Percentiles rank a stretch among this genome's conserved stretches.
Evolutionary conservation across 2,329 filamentous ascomycete species (phyloP).

Genomic region (Emericellopsis atlantica): DNA sequence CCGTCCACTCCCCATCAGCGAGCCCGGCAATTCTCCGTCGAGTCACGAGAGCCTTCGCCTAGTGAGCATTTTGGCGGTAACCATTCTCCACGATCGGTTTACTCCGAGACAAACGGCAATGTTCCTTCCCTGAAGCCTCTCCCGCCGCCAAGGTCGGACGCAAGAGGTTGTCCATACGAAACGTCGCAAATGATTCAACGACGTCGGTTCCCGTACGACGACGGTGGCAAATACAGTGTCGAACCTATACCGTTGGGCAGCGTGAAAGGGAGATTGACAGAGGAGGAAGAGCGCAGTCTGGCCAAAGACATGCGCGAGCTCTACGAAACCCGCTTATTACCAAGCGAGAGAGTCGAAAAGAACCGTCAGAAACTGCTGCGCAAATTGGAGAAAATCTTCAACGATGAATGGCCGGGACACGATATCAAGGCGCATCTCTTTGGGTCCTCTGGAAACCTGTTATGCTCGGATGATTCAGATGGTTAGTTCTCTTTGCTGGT

Average conservation of each 20-base stretch:
- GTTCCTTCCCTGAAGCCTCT: conserved; percentile 56
- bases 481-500: conserved; percentile 40
- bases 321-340: conserved; percentile 66
- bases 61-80: conserved; percentile 48
- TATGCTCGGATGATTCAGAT: conserved; percentile 93
- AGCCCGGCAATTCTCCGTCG: conserved; percentile 68
- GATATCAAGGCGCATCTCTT: conserved; percentile 88
- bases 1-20: conserved; percentile 89
- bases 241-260: conserved; percentile 49
- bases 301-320: conserved; percentile 74
- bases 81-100: conserved; percentile 80
- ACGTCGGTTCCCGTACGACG: conserved; percentile 87
- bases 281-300: conserved; percentile 63
- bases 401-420: conserved; percentile 81
- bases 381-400: conserved; percentile 81
- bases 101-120: conserved; percentile 74
- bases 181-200: conserved; percentile 71
- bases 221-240: conserved; percentile 57
- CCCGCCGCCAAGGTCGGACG: conserved; percentile 30
- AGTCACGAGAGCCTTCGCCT: conserved; percentile 70
- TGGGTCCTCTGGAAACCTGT: conserved; percentile 91
- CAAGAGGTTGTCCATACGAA: conserved; percentile 71
- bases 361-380: conserved; percentile 65
- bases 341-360: conserved; percentile 65
- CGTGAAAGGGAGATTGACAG: conserved; percentile 56